Evolutionary conservation across 2,329 filamentous ascomycete species (phyloP), one percentile per base, ranked within the genome.

Genomic region (Trichoderma sp.): DNA sequence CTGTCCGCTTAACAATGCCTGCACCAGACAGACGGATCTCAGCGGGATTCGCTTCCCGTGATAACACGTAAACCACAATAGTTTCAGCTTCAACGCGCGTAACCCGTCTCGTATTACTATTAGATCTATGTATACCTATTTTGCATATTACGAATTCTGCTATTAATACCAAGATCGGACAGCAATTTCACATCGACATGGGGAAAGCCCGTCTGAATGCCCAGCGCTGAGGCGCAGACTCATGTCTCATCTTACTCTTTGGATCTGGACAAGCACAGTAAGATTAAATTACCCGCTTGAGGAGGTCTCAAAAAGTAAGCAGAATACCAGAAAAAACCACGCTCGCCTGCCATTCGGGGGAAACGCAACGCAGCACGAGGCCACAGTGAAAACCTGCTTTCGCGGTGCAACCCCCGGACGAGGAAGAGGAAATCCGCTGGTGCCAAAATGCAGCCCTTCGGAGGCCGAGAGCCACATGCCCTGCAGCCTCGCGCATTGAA

Each of bases 401-500:
- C 51, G n/a, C 32, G 60, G 58, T 64, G 60, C 32, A 57, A 64
- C 30, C 68, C 68, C 68, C 68, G 24, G 60, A 57, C 68, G 8
- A 63, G 51, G 9, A 36, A 36, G 34, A 36, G 34, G n/a, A 21
- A 36, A 70, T 70, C 67, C 67, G 51, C 43, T 36, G n/a, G 30
- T 56, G 60, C 68, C 58, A 47, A 47, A 43, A 71, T 71, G 68
- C 68, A 71, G 68, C 58, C 32, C 60, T 71, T 63, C 68, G 60
- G 68, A 32, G 32, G 43, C 68, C 51, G 57, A n/a, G 39, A 58
- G 56, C 67, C 67, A 71, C 68, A 71, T 57, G 60, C 30, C 32
- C 43, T 64, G 39, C 47, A 64, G 68, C 68, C 68, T 71, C 51
- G 24, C 39, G n/a, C 34, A 57, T 32, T 32, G 18, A 71, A 36